Percentiles rank a stretch among this genome's conserved stretches.
Conservation (phyloP, 2,329 filamentous ascomycete genomes). For the Metarhizium guizhouense region DNA sequence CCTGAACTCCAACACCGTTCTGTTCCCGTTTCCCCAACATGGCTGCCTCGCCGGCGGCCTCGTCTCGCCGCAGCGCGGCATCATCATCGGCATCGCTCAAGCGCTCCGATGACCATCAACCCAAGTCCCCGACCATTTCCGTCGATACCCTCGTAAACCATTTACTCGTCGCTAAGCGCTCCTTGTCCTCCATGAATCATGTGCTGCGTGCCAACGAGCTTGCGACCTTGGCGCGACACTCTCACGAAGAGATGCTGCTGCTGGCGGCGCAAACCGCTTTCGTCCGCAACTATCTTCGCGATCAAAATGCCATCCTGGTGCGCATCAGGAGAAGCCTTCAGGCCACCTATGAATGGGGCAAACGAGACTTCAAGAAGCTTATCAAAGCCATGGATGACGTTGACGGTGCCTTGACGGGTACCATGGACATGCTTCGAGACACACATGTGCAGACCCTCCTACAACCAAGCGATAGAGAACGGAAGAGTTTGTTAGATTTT, state of each 20-base stretch:
- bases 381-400: constrained; percentile 58
- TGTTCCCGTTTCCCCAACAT: constrained; percentile 14
- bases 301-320: constrained; percentile 44
- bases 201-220: constrained; percentile 84
- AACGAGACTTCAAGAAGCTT: constrained; percentile 51
- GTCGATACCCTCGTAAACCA: constrained; percentile 76
- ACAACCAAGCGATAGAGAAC: constrained; percentile 46
- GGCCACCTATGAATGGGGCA: constrained; percentile 47
- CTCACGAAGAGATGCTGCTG: constrained; percentile 71
- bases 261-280: constrained; percentile 63
- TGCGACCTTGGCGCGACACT: constrained; percentile 62
- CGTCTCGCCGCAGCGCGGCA: constrained; percentile 26
- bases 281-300: constrained; percentile 50
- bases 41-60: constrained; percentile 26
- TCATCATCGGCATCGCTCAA: constrained; percentile 27
- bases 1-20: not conserved
- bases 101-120: constrained; percentile 16
- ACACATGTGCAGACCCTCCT: constrained; percentile 58
- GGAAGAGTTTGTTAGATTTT: constrained; percentile 64
- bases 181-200: constrained; percentile 71
- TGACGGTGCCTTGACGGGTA: constrained; percentile 54
- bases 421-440: constrained; percentile 54
- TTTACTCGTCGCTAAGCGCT: constrained; percentile 79
- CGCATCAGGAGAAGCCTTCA: constrained; percentile 43
- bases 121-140: constrained; percentile 15